phyloP scores from a whole-genome alignment of 768 basidiomycete genomes.

The Phanerodontia chrysosporium region DNA sequence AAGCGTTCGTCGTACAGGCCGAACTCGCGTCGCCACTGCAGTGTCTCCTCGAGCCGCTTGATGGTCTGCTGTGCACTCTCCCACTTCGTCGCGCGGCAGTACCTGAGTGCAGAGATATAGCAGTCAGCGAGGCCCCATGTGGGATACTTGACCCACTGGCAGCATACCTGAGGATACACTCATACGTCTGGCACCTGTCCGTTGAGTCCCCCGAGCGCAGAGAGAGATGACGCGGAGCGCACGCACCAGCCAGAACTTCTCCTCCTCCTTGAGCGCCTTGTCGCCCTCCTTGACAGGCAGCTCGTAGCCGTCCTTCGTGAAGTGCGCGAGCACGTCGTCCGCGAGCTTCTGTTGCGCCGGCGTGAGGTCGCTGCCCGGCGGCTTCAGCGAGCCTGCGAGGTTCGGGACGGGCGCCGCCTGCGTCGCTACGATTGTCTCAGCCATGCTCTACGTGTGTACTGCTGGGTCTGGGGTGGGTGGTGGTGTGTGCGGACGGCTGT shows the following conservation, averaged over 20 bases:
- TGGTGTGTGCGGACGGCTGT: neutral
- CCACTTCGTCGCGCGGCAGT: conserved; percentile 79
- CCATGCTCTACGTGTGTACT: neutral
- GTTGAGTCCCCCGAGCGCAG: no score
- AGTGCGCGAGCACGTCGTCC: conserved; percentile 55
- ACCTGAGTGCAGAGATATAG: conserved; percentile 42
- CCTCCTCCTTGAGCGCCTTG: conserved; percentile 51
- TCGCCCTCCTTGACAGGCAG: conserved; percentile 40
- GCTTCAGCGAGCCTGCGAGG: conserved; percentile 11
- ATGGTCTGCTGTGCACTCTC: conserved; percentile 49
- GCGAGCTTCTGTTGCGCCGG: conserved; percentile 46
- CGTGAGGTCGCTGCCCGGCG: conserved; percentile 29
- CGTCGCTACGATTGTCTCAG: conserved; percentile 15
- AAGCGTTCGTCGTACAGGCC: conserved; percentile 58
- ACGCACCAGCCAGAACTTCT: conserved; percentile 75
- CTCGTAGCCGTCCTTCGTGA: conserved; percentile 45
- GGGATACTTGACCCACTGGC: neutral
- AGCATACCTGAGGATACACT: conserved; percentile 62
- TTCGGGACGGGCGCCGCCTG: conserved; percentile 16
- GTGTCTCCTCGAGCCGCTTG: conserved; percentile 62
- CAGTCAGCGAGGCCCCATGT: no score
- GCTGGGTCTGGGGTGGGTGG: no score
- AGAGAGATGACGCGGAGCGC: neutral
- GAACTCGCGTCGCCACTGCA: conserved; percentile 78
- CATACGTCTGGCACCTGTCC: conserved; percentile 51